Percentiles rank a stretch among this genome's conserved stretches.
These are phyloP conservation scores for Annulohypoxylon nitens DNA, from an alignment of 495 filamentous ascomycete genomes.

Conservation along the genomic window DNA sequence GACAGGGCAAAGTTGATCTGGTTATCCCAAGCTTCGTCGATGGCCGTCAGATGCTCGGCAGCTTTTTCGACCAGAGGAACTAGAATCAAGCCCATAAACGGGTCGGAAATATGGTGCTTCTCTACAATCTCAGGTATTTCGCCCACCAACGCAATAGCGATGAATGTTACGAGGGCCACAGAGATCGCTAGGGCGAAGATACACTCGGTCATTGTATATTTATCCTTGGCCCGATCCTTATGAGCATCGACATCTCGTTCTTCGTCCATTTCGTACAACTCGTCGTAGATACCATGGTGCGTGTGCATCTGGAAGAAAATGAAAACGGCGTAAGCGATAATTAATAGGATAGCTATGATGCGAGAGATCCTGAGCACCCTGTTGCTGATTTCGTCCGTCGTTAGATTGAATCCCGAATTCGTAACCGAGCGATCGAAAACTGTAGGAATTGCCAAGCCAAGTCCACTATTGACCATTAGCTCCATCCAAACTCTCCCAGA, in stretches of 20 bases:
- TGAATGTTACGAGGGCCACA: conserved; percentile 80
- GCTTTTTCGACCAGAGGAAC: conserved; percentile 91
- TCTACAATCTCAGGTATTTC: conserved; percentile 81
- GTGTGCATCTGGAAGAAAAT: conserved; percentile 85
- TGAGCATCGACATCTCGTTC: conserved; percentile 75
- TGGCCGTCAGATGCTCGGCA: conserved; percentile 87
- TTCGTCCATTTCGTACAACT: conserved; percentile 76
- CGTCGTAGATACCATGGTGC: conserved; percentile 81
- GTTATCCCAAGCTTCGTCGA: conserved; percentile 92
- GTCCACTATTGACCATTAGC: conserved; percentile 60
- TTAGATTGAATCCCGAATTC: conserved; percentile 52
- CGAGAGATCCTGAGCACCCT: conserved; percentile 77
- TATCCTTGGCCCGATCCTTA: conserved; percentile 71
- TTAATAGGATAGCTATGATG: conserved; percentile 79
- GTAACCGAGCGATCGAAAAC: conserved; percentile 77
- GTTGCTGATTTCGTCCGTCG: conserved; percentile 56
- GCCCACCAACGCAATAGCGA: conserved; percentile 83
- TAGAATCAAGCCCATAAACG: conserved; percentile 82
- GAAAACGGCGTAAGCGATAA: conserved; percentile 83
- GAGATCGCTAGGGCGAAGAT: conserved; percentile 74
- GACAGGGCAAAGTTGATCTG: conserved; percentile 92
- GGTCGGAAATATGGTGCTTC: conserved; percentile 74
- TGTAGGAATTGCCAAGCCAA: conserved; percentile 85
- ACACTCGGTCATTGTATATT: conserved; percentile 85
- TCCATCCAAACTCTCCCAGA: neutral